phyloP scores from a whole-genome alignment of 176 grass and related monocot species.

The Eragrostis nindensis region DNA sequence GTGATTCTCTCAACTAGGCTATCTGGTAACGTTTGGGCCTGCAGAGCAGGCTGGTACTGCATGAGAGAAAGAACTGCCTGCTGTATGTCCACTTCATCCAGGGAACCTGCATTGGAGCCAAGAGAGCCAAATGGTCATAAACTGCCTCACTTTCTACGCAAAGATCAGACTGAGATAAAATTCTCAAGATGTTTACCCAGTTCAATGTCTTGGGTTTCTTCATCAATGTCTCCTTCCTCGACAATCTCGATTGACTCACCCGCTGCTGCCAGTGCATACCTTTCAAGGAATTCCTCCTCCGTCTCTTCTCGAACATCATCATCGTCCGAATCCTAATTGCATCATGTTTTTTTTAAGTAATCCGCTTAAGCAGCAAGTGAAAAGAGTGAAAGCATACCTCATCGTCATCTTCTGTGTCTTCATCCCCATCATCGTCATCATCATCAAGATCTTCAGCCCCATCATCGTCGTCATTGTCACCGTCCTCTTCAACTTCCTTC shows the following conservation, averaged over 20 bases:
- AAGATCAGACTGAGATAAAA: not conserved
- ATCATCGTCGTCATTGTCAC: constrained; percentile 47
- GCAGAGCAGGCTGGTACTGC: constrained; percentile 45
- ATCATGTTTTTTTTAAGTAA: constrained; percentile 15
- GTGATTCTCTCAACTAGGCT: constrained; percentile 46
- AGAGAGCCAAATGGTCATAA: not conserved
- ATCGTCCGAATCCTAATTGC: constrained; percentile 77
- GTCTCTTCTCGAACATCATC: constrained; percentile 76
- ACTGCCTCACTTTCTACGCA: not conserved
- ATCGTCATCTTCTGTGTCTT: constrained; percentile 44
- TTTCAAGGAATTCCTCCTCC: constrained; percentile 79
- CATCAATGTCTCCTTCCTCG: constrained; percentile 78
- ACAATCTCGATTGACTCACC: constrained; percentile 56
- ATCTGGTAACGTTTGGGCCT: constrained; percentile 41
- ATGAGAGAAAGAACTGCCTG: constrained; percentile 50
- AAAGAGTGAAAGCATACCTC: constrained; percentile 44
- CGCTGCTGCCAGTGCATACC: constrained; percentile 64
- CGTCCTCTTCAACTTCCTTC: constrained; percentile 65
- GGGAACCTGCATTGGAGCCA: constrained; percentile 49
- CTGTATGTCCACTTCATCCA: constrained; percentile 59
- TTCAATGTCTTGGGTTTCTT: constrained; percentile 68
- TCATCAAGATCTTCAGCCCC: constrained; percentile 56
- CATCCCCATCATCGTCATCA: constrained; percentile 47
- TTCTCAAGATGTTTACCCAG: constrained; percentile 49
- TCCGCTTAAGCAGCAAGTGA: not conserved